Evolutionary conservation across 2,329 filamentous ascomycete genomes (phyloP), one percentile per base, ranked within the genome.

Genomic region (Colletotrichum australisinense): DNA sequence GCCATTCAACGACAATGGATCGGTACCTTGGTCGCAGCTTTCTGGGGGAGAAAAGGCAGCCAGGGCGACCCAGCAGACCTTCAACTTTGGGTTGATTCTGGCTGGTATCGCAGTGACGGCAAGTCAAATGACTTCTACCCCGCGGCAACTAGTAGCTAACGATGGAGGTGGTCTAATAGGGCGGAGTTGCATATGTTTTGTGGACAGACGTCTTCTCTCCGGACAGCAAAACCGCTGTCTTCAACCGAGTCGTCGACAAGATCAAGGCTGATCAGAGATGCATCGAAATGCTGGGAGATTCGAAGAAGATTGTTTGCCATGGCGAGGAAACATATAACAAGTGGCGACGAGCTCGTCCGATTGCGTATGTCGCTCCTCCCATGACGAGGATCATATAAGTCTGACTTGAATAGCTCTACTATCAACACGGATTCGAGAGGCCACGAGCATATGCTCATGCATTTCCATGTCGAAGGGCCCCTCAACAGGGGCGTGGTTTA

Each of bases 391-490:
- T 8, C 35, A 5, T 2, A 1, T 24, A 35, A 4, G 8, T 11
- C 84, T 84, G 62, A 84, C 63, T 32, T 52, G n/a, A 57, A 2
- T 75, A 93, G 92, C 4, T 93, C 93, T 1, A 91, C 88, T 0
- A 85, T 90, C 26, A 90, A 90, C 74, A 94, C 89, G 7, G 95
- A 98, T 79, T 85, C 88, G 12, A 88, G 91, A 74, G 95, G 95
- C 5, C 92, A 91, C 24, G 92, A 97, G 75, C 95, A 98, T 81
- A 81, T 98, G 75, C 85, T 91, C 75, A 95, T 98, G 89, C 92
- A 95, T 77, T 98, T 98, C 81, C 91, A 97, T 80, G 93, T 97
- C 52, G 92, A 95, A 80, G 96, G 96, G 0, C 92, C 94, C 2
- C 85, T 89, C 42, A 93, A 93, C 67, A 89, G 89, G 30, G 96